Base-by-base conservation (phyloP, 805 yeast genomes). In the Komagataella populi region DNA sequence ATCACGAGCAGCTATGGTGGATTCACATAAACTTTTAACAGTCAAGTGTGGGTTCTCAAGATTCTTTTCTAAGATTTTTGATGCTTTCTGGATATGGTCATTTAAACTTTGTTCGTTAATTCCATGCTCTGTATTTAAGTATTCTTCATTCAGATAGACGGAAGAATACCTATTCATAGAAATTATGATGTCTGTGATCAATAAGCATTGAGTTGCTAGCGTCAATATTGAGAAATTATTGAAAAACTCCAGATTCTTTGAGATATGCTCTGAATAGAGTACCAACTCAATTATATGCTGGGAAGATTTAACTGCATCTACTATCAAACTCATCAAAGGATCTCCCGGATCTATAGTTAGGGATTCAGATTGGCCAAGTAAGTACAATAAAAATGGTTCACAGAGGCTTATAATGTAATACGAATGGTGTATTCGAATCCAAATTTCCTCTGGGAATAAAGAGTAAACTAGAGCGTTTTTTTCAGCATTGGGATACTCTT, bases 151-250 rank as follows among this genome's bases (percentile, higher is more conserved):
- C 6, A 30, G 10, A 30, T 30, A n/a, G 10, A 30, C 39, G 6
- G 39, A 30, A 1, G 39, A 30, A 30, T 30, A 10, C 39, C 14
- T 8, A 30, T 30, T 30, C 39, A 30, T 30, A 14, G 39, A 30
- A n/a, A 30, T 30, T 51, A 53, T 6, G 45, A 46, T 4, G 50
- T 50, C n/a, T 14, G 7, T 17, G n/a, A 48, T 30, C n/a, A 16
- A 22, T 18, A 52, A 48, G 17, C 24, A 30, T 30, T 52, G 23
- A 14, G 10, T 24, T 3, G 53, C 46, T 22, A 44, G 16, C 3
- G 48, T 43, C 14, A 23, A 17, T 8, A 52, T 36, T 6, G 51
- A 36, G n/a, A 17, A 30, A 30, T 30, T 30, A 14, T 30, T 10
- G 14, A 30, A 30, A 30, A 30, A 30, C 39, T 30, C 39, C n/a